Conservation (phyloP, 108 stramenopile genomes). For the Nannochloropsis oceanica region DNA sequence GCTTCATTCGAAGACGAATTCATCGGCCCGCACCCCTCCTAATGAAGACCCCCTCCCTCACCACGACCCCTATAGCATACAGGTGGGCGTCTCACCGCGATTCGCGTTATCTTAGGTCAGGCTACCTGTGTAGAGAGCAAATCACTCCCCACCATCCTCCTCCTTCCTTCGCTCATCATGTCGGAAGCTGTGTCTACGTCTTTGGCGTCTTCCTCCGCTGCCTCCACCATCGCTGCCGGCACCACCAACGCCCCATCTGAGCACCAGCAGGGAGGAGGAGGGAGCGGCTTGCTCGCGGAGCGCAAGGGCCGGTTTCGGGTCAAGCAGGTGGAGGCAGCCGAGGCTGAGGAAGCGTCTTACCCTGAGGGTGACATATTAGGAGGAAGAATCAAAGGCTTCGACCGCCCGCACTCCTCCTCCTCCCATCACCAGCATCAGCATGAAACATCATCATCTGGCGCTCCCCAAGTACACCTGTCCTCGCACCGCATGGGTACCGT, state of each 20-base stretch:
- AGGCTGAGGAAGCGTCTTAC: not conserved
- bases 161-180: no score
- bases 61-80: no score
- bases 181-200: not conserved
- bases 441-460: not conserved
- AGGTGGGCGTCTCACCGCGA: no score
- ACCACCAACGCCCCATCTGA: not conserved
- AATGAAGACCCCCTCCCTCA: no score
- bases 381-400: not conserved
- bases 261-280: not conserved
- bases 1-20: no score
- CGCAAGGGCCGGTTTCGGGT: not conserved
- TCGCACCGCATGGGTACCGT: not conserved
- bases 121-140: no score
- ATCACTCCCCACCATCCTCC: no score
- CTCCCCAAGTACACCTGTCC: not conserved
- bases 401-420: not conserved
- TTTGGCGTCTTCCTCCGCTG: not conserved
- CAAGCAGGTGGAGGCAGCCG: not conserved
- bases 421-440: not conserved
- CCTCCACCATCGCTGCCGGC: not conserved
- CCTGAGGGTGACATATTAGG: not conserved
- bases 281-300: not conserved
- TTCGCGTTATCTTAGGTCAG: no score
- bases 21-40: no score